Base-by-base conservation (phyloP, 139 green algal species). In the Desmodesmus armatus region DNA sequence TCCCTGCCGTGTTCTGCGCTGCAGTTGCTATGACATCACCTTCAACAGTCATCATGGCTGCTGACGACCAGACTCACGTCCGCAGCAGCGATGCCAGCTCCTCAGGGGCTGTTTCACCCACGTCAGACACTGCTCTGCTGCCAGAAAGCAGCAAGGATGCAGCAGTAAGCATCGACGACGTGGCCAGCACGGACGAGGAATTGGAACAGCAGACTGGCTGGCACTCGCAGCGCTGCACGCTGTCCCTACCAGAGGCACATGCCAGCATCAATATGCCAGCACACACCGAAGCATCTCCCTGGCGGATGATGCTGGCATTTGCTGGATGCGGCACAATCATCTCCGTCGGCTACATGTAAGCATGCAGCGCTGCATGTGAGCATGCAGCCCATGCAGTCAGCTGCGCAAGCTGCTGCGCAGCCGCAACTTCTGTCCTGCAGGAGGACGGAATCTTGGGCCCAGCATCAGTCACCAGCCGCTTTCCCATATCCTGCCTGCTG, bases 341-440 rank as follows among this genome's bases (percentile, higher is more conserved):
- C 60, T 87, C 69, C 53, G 91, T 95, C 0, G 92, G 92, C n/a
- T 95, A 95, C 78, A 94, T 93, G 90, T 78, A 53, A 71, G 65
- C 55, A 41, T 1, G 21, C 43, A 15, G 7, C 33, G 51, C 40
- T 31, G 15, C 3, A n/a, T n/a, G n/a, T n/a, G n/a, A n/a, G n/a
- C n/a, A n/a, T 31, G 75, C 44, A 60, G 74, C 66, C 31, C 2
- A 6, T 21, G 9, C 65, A 67, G 11, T n/a, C 3, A 23, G n/a
- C 6, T 35, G 3, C 31, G 58, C 17, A 0, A 6, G 13, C 3
- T 35, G 58, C 58, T 35, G 58, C n/a, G n/a, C 25, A 55, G 47
- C 47, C 47, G 47, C 47, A 7, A 55, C 13, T 13, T 55, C 47
- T 55, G 47, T 55, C 9, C 47, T n/a, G n/a, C n/a, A n/a, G n/a